These are phyloP conservation scores for Neopestalotiopsis clavispora DNA, from an alignment of 2,329 filamentous ascomycete genomes.

Conservation along the genomic window DNA sequence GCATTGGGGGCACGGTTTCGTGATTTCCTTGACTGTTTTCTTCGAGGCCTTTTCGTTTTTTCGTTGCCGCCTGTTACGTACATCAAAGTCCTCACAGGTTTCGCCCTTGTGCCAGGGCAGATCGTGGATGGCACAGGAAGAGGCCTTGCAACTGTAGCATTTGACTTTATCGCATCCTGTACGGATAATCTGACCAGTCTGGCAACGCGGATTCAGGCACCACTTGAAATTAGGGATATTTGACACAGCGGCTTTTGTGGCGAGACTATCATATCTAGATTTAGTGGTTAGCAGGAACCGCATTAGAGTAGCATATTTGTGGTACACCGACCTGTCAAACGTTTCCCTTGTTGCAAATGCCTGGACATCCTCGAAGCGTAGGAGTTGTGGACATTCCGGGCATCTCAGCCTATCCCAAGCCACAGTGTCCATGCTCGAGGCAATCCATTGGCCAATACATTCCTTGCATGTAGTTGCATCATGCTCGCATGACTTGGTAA, in stretches of 20 bases:
- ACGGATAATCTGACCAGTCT: conserved; percentile 42
- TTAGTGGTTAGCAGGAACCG: no score
- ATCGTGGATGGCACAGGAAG: conserved; percentile 40
- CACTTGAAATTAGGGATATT: conserved; percentile 39
- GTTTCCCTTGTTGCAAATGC: conserved; percentile 30
- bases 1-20: conserved; percentile 42
- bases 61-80: conserved; percentile 31
- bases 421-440: conserved; percentile 32
- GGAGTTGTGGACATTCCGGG: conserved; percentile 37
- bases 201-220: conserved; percentile 42
- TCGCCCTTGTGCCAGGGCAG: conserved; percentile 43
- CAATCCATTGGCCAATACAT: conserved; percentile 40
- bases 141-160: conserved; percentile 37
- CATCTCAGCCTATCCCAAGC: conserved; percentile 40
- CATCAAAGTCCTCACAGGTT: conserved; percentile 42
- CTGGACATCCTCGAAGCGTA: conserved; percentile 36
- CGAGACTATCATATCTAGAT: conserved; percentile 38
- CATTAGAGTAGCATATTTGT: background rate
- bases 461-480: conserved; percentile 35
- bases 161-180: conserved; percentile 35
- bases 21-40: conserved; percentile 35
- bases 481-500: conserved; percentile 36
- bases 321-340: conserved; percentile 30
- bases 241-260: conserved; percentile 35
- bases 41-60: conserved; percentile 40